These are phyloP conservation scores for Remersonia thermophila DNA, from an alignment of 2,329 filamentous ascomycete genomes.

Conservation along the genomic window DNA sequence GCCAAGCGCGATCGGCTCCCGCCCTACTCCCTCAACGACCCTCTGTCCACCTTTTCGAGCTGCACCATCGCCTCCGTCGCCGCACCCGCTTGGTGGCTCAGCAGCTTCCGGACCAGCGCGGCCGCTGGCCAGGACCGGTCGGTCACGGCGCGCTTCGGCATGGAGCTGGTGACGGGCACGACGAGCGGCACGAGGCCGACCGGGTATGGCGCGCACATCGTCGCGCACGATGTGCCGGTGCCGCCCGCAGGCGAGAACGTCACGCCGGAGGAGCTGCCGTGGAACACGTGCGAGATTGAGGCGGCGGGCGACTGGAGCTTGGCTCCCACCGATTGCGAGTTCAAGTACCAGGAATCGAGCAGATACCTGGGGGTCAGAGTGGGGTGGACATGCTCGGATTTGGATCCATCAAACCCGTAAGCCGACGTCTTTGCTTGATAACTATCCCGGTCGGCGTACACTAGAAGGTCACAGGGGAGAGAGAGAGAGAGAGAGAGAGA, in stretches of 20 bases:
- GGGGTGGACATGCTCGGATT: slow-evolving; percentile 16
- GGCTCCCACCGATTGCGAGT: slow-evolving; percentile 13
- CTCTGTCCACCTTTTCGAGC: slow-evolving; percentile 11
- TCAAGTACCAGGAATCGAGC: slow-evolving; percentile 9
- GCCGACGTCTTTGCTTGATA: too few relatives aligned
- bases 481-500: too few relatives aligned
- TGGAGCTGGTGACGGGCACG: slow-evolving; percentile 10
- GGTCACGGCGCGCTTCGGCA: slow-evolving; percentile 10
- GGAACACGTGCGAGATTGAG: slow-evolving; percentile 13
- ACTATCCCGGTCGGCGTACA: too few relatives aligned
- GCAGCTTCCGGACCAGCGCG: slow-evolving; percentile 11
- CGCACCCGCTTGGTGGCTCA: slow-evolving; percentile 14
- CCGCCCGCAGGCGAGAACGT: slow-evolving; percentile 3
- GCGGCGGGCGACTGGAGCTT: slow-evolving; percentile 8
- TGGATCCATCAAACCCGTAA: slow-evolving; percentile 15
- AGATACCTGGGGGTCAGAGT: slow-evolving; percentile 11
- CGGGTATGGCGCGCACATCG: slow-evolving; percentile 4
- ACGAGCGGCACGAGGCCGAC: not conserved
- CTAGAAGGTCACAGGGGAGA: too few relatives aligned
- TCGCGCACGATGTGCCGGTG: slow-evolving; percentile 5
- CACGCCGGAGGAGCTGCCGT: slow-evolving; percentile 4
- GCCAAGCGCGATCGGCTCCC: slow-evolving; percentile 7
- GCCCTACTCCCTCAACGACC: slow-evolving; percentile 17
- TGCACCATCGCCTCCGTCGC: slow-evolving; percentile 18
- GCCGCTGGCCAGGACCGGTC: not conserved